A percentile compares a stretch with the other conserved stretches of the same genome.
These are phyloP conservation scores for Podospora pseudocomata DNA, from an alignment of 495 filamentous ascomycete genomes.

Conservation along the genomic window DNA sequence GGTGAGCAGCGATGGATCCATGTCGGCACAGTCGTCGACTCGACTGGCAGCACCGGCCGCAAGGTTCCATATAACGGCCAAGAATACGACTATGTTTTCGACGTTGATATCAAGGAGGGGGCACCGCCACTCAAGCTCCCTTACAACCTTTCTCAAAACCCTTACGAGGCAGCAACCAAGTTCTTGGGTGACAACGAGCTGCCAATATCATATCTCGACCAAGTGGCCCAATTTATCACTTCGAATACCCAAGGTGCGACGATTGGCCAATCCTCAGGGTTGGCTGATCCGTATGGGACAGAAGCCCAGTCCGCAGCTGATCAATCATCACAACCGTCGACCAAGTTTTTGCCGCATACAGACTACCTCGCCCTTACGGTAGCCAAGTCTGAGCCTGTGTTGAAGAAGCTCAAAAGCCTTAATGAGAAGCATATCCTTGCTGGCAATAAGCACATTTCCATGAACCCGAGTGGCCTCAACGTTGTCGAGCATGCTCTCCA, in stretches of 20 bases:
- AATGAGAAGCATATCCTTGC: conserved; percentile 39
- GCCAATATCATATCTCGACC: conserved; percentile 83
- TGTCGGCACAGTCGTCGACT: conserved; percentile 90
- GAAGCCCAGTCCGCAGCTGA: conserved; percentile 53
- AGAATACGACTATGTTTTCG: conserved; percentile 97
- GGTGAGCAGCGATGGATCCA: conserved; percentile 66
- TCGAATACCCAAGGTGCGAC: conserved; percentile 83
- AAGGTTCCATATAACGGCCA: conserved; percentile 72
- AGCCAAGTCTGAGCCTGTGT: conserved; percentile 37
- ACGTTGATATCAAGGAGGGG: conserved; percentile 95
- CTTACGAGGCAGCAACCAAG: conserved; percentile 85
- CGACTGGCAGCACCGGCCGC: conserved; percentile 72
- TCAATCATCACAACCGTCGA: conserved; percentile 49
- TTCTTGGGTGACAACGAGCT: conserved; percentile 91
- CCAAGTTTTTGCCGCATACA: conserved; percentile 71
- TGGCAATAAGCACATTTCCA: conserved; percentile 66
- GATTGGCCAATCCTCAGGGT: conserved; percentile 51
- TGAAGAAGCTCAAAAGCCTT: conserved; percentile 26
- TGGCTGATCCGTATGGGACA: neutral
- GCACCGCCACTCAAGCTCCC: conserved; percentile 91
- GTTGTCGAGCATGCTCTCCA: conserved; percentile 20
- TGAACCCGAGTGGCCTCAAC: conserved; percentile 67
- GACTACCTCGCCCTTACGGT: conserved; percentile 69
- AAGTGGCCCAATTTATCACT: conserved; percentile 90
- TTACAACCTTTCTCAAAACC: conserved; percentile 88